Evolutionary conservation across 2,329 filamentous ascomycete genomes (phyloP).

Genomic region (Trichoderma oligosporum): DNA sequence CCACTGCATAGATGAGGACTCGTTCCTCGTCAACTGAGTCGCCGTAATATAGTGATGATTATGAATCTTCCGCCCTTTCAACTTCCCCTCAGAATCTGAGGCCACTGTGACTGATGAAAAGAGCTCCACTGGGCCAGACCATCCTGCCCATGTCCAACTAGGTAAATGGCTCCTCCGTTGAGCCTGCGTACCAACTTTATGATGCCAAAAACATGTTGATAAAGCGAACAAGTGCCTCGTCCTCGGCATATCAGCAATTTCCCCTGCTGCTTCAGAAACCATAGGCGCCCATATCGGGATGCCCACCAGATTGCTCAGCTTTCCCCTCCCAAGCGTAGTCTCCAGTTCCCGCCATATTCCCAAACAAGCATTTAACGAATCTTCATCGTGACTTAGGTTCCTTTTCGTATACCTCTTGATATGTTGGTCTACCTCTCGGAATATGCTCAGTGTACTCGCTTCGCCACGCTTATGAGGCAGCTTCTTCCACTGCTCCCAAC

Average conservation of each 20-base stretch:
- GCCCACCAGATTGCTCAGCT: conserved; percentile 32
- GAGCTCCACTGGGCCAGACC: conserved; percentile 35
- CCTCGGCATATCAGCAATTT: conserved; percentile 21
- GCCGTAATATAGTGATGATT: conserved; percentile 36
- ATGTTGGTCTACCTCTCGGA: conserved; percentile 35
- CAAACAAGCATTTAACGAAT: conserved; percentile 34
- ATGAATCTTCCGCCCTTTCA: conserved; percentile 31
- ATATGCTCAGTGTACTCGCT: conserved; percentile 35
- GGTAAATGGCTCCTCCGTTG: conserved; percentile 32
- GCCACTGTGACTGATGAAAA: conserved; percentile 33
- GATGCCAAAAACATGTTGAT: conserved; percentile 38
- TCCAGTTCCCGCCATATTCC: conserved; percentile 33
- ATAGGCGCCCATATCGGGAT: conserved; percentile 33
- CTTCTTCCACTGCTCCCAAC: conserved; percentile 36
- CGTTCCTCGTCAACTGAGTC: conserved; percentile 34
- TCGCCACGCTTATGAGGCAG: conserved; percentile 29
- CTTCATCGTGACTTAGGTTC: conserved; percentile 30
- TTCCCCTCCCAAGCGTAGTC: conserved; percentile 30
- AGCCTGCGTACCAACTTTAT: conserved; percentile 27
- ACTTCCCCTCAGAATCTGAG: conserved; percentile 28
- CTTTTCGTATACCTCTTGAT: conserved; percentile 32
- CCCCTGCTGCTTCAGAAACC: conserved; percentile 11
- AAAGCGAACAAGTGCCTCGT: conserved; percentile 35
- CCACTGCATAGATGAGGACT: conserved; percentile 31
- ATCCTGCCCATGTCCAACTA: conserved; percentile 39